Base-by-base conservation (phyloP, 2,329 filamentous ascomycete genomes). In the Didymella keratinophila region DNA sequence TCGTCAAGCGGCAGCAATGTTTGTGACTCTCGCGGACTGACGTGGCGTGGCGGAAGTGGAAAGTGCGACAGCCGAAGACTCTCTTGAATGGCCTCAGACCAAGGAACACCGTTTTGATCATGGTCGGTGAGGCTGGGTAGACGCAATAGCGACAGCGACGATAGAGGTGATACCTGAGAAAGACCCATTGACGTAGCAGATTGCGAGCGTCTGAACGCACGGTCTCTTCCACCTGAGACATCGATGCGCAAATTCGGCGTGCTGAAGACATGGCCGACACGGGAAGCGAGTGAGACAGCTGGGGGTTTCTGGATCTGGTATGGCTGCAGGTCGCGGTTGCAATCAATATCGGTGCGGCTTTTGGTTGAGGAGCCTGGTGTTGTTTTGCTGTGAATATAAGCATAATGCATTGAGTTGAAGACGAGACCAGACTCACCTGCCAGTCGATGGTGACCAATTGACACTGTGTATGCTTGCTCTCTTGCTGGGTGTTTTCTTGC, bases 381-480 rank as follows among this genome's bases (percentile, higher is more conserved):
- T 44, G 61, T 56, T 65, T 70, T 74, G 47, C 71, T 74, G 45
- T 12, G 2, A 9, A 21, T 9, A 36, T 73, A 9, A 73, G 64
- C 45, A 43, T 14, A 27, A 37, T 36, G 36, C 2, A 28, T n/a
- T n/a, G 14, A 9, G 1, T 12, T 18, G 4, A 16, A 2, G 1
- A 23, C 3, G 0, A n/a, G 32, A 10, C 32, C 12, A 16, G 47
- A 9, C 64, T 62, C 12, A 72, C 73, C 71, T 72, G 49, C 59
- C 63, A 34, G 68, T 65, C 2, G 73, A 70, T 0, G 72, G 61
- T 0, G 67, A 65, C 74, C 74, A 77, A 2, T 75, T 69, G 32
- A 77, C 67, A 52, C 70, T 75, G 53, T 74, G 73, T 36, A 77
- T 66, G 48, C 74, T 77, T 4, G 70, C 63, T 36, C 74, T 63